Evolutionary conservation across 2,329 filamentous ascomycete genomes (phyloP), one percentile per base, ranked within the genome.

Genomic region (Dendrostoma leiphaemia): DNA sequence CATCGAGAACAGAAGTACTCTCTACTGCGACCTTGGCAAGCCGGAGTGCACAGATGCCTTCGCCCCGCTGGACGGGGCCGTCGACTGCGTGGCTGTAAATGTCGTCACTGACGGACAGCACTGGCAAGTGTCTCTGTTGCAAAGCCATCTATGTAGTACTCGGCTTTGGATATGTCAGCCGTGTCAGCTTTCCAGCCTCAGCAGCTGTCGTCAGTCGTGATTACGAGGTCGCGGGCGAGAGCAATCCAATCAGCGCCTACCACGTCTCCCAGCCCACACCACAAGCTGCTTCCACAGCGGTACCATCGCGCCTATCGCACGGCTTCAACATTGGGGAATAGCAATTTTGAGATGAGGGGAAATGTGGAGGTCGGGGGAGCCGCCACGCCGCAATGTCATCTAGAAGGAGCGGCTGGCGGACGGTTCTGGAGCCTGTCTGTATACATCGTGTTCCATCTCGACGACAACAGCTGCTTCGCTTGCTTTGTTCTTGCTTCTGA

Each of bases 251-350:
- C 66, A 68, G 35, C 59, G 60, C 54, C 47, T 48, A 67, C 66
- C 66, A 68, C 66, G 65, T 68, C 64, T 65, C 57, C 64, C 60
- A 63, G 63, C 55, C 55, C 64, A 64, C 64, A 65, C 65, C 62
- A 59, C 59, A 63, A 62, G 57, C 60, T 61, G 8, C 15, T 48
- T 49, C 46, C 53, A 54, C 47, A 59, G 51, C 35, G 45, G 53
- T 61, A 57, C 54, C 54, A 54, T 63, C 49, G 46, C 53, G 46
- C 45, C 45, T 53, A 44, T 48, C 48, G 44, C 48, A 51, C 41
- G 32, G 35, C 34, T 19, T 51, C 29, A 48, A 26, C 17, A 24
- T 50, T 54, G 49, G 38, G 28, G 51, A 46, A 48, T n/a, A 19
- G 45, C 38, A 29, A 21, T 41, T 5, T 19, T 41, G 38, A 41